Conservation (phyloP, 1,284 basidiomycete species). For the Ceratobasidium sp. region DNA sequence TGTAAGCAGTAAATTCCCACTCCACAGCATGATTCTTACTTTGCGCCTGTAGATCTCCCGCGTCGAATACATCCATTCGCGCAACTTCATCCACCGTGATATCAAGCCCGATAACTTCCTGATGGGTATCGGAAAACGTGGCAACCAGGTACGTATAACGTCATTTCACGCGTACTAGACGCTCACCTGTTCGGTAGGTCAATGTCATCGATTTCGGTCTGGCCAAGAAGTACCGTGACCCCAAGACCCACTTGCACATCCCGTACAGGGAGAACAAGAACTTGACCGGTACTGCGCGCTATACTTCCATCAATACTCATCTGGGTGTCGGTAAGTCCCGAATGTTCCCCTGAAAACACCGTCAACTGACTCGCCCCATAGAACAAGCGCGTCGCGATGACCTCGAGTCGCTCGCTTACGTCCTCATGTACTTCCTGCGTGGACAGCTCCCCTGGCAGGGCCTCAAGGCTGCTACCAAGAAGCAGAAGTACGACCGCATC, state of each 20-base stretch:
- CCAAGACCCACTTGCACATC: conserved; percentile 99
- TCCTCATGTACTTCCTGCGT: conserved; percentile 98
- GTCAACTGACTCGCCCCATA: conserved; percentile 23
- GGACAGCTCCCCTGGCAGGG: conserved; percentile 97
- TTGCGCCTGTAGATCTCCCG: conserved; percentile 80
- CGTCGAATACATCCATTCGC: conserved; percentile 98
- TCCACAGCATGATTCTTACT: conserved; percentile 37
- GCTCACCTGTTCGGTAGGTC: conserved; percentile 55
- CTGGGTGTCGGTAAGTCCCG: conserved; percentile 72
- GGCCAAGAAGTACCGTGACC: conserved; percentile 99
- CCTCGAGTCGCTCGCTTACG: conserved; percentile 94
- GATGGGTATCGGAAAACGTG: conserved; percentile 99
- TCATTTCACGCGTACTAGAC: neutral
- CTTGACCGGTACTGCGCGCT: conserved; percentile 96
- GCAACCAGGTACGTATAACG: conserved; percentile 71
- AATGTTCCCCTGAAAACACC: neutral
- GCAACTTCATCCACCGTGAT: conserved; percentile 99
- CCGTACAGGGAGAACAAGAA: conserved; percentile 99
- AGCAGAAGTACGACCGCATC: conserved; percentile 99
- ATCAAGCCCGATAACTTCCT: conserved; percentile 99
- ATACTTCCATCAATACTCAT: conserved; percentile 99
- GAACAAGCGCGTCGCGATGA: conserved; percentile 97
- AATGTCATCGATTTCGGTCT: conserved; percentile 99
- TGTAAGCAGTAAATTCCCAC: conserved; percentile 57
- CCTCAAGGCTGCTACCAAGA: conserved; percentile 97